Base-by-base conservation (phyloP, 164 flowering plant species). In the Sedum album region DNA sequence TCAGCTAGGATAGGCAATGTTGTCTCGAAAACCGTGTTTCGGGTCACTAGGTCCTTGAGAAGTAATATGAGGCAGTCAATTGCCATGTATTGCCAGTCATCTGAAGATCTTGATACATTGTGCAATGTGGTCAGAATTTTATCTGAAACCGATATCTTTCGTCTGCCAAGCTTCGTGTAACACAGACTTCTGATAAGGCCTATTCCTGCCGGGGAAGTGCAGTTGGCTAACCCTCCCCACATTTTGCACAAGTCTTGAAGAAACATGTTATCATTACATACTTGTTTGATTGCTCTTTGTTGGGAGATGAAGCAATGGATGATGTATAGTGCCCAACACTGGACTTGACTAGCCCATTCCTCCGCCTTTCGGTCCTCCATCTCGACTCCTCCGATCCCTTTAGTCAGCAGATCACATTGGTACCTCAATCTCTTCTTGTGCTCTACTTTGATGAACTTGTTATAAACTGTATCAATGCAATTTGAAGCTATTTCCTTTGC, bases 41-140 rank as follows among this genome's bases (percentile, higher is more conserved):
- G 83, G 7, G 91, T 83, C 31, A 69, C 75, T 67, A 73, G 77
- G 75, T 91, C 97, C 72, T 80, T 76, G 55, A 89, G 83, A 17
- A 91, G 84, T 5, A 84, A 39, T 0, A 88, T 69, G 38, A 91
- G 84, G 74, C 93, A 89, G 72, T 91, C 96, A 8, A 89, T 82
- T 4, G 83, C 94, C 84, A 89, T 83, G 68, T 91, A 89, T 65
- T 91, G 97, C 97, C 96, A 91, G 72, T 89, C 94, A 67, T 85
- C 93, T 0, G 94, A 91, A 38, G 97, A 89, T 73, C 94, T 79
- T 0, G 93, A 82, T 33, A 86, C 79, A 62, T 89, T 85, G 67
- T 90, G 83, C 4, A 89, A 82, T 69, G 60, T 69, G 48, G 76
- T 73, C 1, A 88, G 11, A 51, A 85, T 84, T 11, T 76, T 62